phyloP scores from a whole-genome alignment of 2,329 filamentous ascomycete genomes.

The Penicillium nordicum region DNA sequence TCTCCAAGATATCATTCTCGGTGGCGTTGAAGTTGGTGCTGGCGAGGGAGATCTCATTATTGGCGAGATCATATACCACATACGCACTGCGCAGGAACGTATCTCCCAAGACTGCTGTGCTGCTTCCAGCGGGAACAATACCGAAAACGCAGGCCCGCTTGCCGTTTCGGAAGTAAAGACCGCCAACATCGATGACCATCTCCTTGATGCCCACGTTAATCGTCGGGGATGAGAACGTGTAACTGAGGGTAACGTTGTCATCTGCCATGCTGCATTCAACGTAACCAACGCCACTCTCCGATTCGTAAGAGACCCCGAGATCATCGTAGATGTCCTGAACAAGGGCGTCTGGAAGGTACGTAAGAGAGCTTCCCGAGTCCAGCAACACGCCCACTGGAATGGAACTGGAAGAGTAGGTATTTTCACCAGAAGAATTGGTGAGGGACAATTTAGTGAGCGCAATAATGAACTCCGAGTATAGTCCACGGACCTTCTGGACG shows the following conservation, averaged over 20 bases:
- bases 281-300: conserved; percentile 51
- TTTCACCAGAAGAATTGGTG: conserved; percentile 20
- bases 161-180: conserved; percentile 34
- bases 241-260: conserved; percentile 51
- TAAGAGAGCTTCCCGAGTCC: conserved; percentile 42
- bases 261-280: conserved; percentile 54
- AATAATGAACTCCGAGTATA: conserved; percentile 63
- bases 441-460: conserved; percentile 61
- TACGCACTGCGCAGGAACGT: conserved; percentile 63
- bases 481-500: conserved; percentile 53
- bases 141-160: conserved; percentile 46
- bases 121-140: conserved; percentile 49
- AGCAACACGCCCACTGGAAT: conserved; percentile 42
- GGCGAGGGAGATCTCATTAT: conserved; percentile 60
- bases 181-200: conserved; percentile 52
- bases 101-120: conserved; percentile 55
- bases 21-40: conserved; percentile 60
- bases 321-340: conserved; percentile 51
- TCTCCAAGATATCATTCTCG: conserved; percentile 50
- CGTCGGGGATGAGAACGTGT: conserved; percentile 54
- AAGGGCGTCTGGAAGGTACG: conserved; percentile 37
- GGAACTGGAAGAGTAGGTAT: conserved; percentile 32
- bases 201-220: conserved; percentile 57
- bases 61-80: conserved; percentile 59
- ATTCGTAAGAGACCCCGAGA: conserved; percentile 59